phyloP scores from a whole-genome alignment of 129 eudicot genomes.

The Flaveria trinervia region DNA sequence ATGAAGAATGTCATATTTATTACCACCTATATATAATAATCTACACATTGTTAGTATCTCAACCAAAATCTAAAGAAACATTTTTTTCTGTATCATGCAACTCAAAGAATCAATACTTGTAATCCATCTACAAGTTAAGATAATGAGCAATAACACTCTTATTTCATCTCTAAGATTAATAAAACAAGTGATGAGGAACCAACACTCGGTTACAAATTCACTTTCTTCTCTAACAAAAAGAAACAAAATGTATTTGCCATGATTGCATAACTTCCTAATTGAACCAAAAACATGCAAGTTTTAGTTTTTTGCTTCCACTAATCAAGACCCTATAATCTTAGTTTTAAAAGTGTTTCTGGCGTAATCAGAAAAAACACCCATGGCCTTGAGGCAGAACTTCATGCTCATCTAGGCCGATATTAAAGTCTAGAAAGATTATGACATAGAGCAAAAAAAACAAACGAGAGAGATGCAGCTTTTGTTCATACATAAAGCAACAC shows the following conservation, averaged over 20 bases:
- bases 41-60: not conserved
- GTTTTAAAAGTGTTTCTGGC: not conserved
- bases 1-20: not conserved
- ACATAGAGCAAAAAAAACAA: not conserved
- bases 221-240: not conserved
- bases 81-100: no score
- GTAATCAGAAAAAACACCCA: no score
- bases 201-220: constrained; percentile 6
- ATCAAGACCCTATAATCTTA: not conserved
- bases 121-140: not conserved
- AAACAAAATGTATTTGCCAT: constrained; percentile 18
- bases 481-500: not conserved
- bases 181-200: not conserved
- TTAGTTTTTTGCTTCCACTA: not conserved
- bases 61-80: not conserved
- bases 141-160: not conserved
- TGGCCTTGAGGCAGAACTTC: no score
- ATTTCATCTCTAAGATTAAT: constrained; percentile 1
- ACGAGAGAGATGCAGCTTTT: not conserved
- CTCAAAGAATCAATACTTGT: not conserved
- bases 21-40: not conserved
- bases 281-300: constrained; percentile 4
- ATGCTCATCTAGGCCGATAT: no score
- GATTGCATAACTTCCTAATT: not conserved
- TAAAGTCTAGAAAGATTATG: no score